These are phyloP conservation scores for Oryza officinalis DNA, from an alignment of 176 grass and related monocot species.

Conservation along the genomic window DNA sequence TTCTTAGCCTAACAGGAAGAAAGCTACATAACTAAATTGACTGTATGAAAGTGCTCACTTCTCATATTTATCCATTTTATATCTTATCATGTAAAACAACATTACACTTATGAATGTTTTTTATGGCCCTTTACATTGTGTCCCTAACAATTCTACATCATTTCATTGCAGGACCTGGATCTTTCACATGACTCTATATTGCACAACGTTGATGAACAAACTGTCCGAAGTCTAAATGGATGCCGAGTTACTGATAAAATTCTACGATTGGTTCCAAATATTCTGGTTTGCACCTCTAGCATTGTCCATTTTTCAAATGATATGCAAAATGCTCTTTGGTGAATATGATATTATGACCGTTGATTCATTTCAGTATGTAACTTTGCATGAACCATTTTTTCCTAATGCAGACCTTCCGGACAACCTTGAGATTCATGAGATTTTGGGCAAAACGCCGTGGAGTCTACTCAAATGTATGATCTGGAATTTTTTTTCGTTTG, in stretches of 20 bases:
- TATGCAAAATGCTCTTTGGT: neutral
- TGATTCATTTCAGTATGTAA: neutral
- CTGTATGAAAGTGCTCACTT: neutral
- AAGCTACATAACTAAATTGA: neutral
- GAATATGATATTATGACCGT: neutral
- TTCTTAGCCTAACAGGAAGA: neutral
- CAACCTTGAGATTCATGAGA: conserved; percentile 90
- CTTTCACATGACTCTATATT: conserved; percentile 91
- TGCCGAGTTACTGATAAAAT: conserved; percentile 95
- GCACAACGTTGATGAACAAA: conserved; percentile 87
- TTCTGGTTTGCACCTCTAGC: conserved; percentile 47
- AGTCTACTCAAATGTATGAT: conserved; percentile 91
- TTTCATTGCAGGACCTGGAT: conserved; percentile 70
- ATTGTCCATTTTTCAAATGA: conserved; percentile 29
- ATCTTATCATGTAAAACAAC: neutral
- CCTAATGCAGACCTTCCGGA: conserved; percentile 72
- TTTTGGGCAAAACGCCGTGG: conserved; percentile 84
- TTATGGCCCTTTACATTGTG: neutral
- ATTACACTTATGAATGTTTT: neutral
- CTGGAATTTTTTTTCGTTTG: neutral
- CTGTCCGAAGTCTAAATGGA: conserved; percentile 88
- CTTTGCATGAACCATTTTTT: conserved; percentile 3
- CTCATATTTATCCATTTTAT: neutral
- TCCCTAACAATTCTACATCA: neutral
- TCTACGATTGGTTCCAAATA: conserved; percentile 79